A percentile compares a stretch with the other conserved stretches of the same genome.
Conservation (phyloP, 345 rosid species). For the Dimocarpus longan region DNA sequence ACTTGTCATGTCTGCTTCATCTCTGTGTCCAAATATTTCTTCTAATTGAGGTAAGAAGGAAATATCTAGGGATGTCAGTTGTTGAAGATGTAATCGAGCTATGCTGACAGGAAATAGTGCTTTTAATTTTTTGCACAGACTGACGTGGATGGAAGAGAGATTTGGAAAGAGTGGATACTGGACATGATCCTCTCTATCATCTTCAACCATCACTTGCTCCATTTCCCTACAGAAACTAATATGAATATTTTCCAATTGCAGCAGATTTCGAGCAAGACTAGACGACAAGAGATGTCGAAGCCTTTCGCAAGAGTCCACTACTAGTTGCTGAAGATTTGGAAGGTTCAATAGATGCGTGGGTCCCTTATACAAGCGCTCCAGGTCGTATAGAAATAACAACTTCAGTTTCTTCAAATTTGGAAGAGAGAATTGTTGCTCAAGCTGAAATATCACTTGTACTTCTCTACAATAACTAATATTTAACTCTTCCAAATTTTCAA, state of each 20-base stretch:
- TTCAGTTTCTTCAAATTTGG: background rate
- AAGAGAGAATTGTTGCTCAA: too few relatives aligned
- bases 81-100: background rate
- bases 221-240: rapidly evolving
- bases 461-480: too few relatives aligned
- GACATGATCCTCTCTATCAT: background rate
- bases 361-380: background rate
- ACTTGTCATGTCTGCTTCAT: too few relatives aligned
- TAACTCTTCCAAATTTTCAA: too few relatives aligned
- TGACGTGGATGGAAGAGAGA: background rate
- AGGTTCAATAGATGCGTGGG: background rate
- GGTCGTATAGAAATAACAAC: background rate
- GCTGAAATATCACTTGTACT: too few relatives aligned
- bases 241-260: background rate
- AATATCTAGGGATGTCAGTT: background rate
- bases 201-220: slow-evolving; percentile 8
- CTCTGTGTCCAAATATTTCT: background rate
- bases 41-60: too few relatives aligned
- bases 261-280: background rate
- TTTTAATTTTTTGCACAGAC: background rate
- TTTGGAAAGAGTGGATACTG: background rate
- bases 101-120: background rate
- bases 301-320: background rate
- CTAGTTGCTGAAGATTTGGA: background rate
- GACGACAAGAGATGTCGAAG: background rate